Conservation (phyloP, 2,329 filamentous ascomycete species). For the Aureobasidium sp. region DNA sequence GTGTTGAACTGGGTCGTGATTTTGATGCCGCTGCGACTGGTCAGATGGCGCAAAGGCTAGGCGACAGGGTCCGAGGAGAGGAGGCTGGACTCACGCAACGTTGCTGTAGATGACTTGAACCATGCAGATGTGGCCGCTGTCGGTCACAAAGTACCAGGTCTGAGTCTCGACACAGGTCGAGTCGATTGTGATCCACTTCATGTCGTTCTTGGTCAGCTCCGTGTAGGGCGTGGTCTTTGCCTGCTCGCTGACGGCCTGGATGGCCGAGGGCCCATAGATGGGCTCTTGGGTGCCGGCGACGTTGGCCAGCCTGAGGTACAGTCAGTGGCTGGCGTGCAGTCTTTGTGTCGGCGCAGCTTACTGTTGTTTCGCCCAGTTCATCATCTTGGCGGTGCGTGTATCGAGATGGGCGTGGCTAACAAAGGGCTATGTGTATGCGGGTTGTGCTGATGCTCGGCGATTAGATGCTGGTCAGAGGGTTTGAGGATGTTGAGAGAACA, state of each 20-base stretch:
- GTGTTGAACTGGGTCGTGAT: slow-evolving; percentile 89
- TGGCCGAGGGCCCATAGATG: slow-evolving; percentile 82
- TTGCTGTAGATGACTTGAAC: slow-evolving; percentile 97
- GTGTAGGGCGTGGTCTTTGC: slow-evolving; percentile 69
- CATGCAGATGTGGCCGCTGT: slow-evolving; percentile 67
- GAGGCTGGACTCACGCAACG: slow-evolving; percentile 62
- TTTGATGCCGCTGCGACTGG: slow-evolving; percentile 61
- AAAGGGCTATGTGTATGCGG: background rate
- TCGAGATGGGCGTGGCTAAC: background rate
- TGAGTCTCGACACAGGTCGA: slow-evolving; percentile 90
- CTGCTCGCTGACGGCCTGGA: slow-evolving; percentile 77
- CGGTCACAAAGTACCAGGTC: slow-evolving; percentile 81
- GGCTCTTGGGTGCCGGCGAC: slow-evolving; percentile 95
- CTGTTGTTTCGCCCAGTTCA: slow-evolving; percentile 93
- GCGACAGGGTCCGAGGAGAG: no score
- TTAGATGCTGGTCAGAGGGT: background rate
- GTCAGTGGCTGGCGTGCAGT: slow-evolving; percentile 10
- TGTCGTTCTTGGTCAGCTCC: slow-evolving; percentile 64
- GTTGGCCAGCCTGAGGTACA: slow-evolving; percentile 44
- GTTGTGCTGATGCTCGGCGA: background rate
- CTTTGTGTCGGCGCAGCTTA: slow-evolving; percentile 40
- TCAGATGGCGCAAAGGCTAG: slow-evolving; percentile 17
- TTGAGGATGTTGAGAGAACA: background rate
- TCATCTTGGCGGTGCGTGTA: slow-evolving; percentile 47
- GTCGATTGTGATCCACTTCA: slow-evolving; percentile 75